Evolutionary conservation across 495 filamentous ascomycete genomes (phyloP).

Genomic region (Xylaria telfairii): DNA sequence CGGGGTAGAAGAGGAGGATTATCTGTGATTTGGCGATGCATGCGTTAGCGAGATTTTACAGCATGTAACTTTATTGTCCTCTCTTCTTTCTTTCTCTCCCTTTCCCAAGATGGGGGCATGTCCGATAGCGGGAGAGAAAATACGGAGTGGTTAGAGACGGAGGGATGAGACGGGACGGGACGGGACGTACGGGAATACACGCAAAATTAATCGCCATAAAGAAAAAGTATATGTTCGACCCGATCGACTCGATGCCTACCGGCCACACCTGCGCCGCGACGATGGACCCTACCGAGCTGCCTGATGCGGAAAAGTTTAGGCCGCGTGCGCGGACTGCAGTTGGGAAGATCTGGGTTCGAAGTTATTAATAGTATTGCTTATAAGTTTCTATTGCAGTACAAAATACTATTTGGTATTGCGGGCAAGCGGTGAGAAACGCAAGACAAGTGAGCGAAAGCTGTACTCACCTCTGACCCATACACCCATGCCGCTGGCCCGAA

Average conservation of each 20-base stretch:
- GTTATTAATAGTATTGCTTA: too few species aligned
- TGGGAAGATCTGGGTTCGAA: slow-evolving; percentile 53
- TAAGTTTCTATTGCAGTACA: too few species aligned
- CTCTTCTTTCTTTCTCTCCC: too few species aligned
- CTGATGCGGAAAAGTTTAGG: slow-evolving; percentile 58
- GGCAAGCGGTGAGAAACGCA: too few species aligned
- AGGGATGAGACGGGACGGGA: background rate
- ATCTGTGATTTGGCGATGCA: slow-evolving; percentile 31
- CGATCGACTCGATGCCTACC: slow-evolving; percentile 56
- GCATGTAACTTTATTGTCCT: background rate
- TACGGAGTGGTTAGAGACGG: background rate
- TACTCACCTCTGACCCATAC: slow-evolving; percentile 59
- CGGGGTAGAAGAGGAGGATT: slow-evolving; percentile 58
- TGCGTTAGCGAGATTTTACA: background rate
- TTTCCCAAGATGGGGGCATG: too few species aligned
- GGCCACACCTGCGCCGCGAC: slow-evolving; percentile 59
- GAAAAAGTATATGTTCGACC: slow-evolving; percentile 64
- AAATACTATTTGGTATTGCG: too few species aligned
- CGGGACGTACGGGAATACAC: slow-evolving; percentile 53
- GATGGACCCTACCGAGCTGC: slow-evolving; percentile 56
- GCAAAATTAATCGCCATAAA: slow-evolving; percentile 61
- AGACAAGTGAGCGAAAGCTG: too few species aligned
- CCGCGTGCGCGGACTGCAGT: slow-evolving; percentile 58
- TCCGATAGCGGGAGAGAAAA: background rate
- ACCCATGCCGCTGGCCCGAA: slow-evolving; percentile 65